Evolutionary conservation across 495 filamentous ascomycete species (phyloP).

Genomic region (Penicillium psychrofluorescens): DNA sequence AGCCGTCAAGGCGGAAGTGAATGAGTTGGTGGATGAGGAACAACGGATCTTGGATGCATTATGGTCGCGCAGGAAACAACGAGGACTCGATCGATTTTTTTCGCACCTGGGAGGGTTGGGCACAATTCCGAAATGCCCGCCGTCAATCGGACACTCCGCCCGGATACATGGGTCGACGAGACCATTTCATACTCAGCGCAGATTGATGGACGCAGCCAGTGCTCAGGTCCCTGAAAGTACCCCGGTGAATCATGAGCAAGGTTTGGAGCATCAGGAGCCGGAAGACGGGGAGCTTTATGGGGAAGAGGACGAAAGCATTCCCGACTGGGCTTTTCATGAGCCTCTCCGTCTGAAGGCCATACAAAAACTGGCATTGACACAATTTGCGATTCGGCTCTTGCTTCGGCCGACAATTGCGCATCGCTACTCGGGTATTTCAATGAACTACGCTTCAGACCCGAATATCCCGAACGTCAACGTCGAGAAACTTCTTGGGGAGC

Average conservation of each 20-base stretch:
- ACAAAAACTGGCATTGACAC: conserved; percentile 33
- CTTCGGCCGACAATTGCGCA: conserved; percentile 35
- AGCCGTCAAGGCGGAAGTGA: conserved; percentile 38
- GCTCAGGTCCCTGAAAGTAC: conserved; percentile 4
- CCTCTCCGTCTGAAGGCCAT: conserved; percentile 31
- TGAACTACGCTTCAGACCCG: conserved; percentile 23
- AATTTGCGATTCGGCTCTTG: conserved; percentile 36
- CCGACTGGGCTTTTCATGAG: conserved; percentile 23
- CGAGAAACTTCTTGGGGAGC: conserved; percentile 23
- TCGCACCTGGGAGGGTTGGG: conserved; percentile 19
- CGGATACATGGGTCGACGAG: conserved; percentile 8
- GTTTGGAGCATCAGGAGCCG: neutral
- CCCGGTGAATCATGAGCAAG: neutral
- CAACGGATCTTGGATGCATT: conserved; percentile 26
- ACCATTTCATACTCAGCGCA: conserved; percentile 15
- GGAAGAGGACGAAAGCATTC: conserved; percentile 13
- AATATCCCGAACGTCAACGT: conserved; percentile 23
- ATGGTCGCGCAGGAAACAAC: conserved; percentile 14
- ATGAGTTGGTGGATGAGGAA: conserved; percentile 36
- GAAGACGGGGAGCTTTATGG: conserved; percentile 2
- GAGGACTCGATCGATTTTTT: conserved; percentile 8
- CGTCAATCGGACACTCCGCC: conserved; percentile 2
- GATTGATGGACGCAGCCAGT: conserved; percentile 1
- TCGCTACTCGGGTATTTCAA: conserved; percentile 28
- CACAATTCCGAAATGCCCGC: conserved; percentile 5